Base-by-base conservation (phyloP, 1,284 basidiomycete species). In the Trametes sp. region DNA sequence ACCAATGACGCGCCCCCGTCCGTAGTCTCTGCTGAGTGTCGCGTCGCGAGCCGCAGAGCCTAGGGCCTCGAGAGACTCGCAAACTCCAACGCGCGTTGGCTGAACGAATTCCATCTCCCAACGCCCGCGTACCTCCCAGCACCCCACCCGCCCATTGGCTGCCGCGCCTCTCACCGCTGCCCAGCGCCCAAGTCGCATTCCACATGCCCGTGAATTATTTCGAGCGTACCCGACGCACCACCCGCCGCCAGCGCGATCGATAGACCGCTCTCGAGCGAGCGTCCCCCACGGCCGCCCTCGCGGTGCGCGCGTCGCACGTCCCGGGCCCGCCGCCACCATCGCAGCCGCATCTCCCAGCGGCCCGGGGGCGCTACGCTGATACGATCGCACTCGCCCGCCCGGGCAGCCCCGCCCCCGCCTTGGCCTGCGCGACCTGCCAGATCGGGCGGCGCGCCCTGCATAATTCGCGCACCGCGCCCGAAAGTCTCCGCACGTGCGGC, bases 1-100 rank as follows among this genome's bases (percentile, higher is more conserved):
- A 24, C 52, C 33, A 46, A 52, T 59, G 50, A 38, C 50, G 57
- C 50, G 38, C 45, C 57, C 11, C 29, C 41, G 7, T 7, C 13
- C 28, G 41, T 42, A 9, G 41, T 46, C 21, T n/a, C 14, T 42
- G 19, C 41, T 23, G 8, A 23, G 21, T n/a, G 41, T 8, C 41
- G 8, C 41, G 21, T 42, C n/a, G 41, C 10, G n/a, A 10, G 4
- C 2, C 41, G n/a, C 41, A 42, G 19, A 5, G 35, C 38, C 16
- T 19, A 41, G 38, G 16, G 38, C 38, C 38, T 19, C 38, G 38
- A n/a, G 14, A 14, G 14, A 2, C 31, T 33, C 26, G 41, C 53
- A 23, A 8, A 33, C 42, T 28, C 38, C n/a, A 54, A 19, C 14
- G 16, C 38, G 16, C 16, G 38, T 41, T 41, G 38, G 38, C 38